Conservation (phyloP, 2,329 filamentous ascomycete species). For the Emericellopsis atlantica region DNA sequence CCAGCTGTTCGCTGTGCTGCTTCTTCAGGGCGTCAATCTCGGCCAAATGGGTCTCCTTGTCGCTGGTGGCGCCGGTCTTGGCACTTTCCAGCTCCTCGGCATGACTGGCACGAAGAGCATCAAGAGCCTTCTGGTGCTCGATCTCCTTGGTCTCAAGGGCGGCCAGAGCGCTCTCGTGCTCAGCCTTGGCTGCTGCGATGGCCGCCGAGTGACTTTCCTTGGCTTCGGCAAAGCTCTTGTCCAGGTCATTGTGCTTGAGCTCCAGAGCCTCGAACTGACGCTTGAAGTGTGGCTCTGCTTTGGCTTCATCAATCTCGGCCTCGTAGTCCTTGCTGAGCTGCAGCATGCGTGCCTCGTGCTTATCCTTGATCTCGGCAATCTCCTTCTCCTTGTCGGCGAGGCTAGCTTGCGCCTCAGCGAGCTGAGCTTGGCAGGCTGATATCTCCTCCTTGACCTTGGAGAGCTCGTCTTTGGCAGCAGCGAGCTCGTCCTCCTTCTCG, state of each 20-base stretch:
- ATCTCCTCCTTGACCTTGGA: slow-evolving; percentile 31
- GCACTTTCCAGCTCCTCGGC: slow-evolving; percentile 45
- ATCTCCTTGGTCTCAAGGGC: slow-evolving; percentile 37
- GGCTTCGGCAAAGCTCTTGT: slow-evolving; percentile 20
- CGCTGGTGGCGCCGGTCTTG: slow-evolving; percentile 36
- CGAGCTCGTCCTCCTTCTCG: slow-evolving; percentile 31
- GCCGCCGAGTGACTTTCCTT: slow-evolving; percentile 25
- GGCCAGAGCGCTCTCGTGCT: slow-evolving; percentile 28
- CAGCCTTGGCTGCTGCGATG: slow-evolving; percentile 27
- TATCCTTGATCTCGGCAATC: slow-evolving; percentile 37
- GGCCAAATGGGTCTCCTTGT: slow-evolving; percentile 31
- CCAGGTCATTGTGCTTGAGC: slow-evolving; percentile 38
- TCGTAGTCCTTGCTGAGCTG: slow-evolving; percentile 49
- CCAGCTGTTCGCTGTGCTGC: slow-evolving; percentile 37
- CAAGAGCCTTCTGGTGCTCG: slow-evolving; percentile 40
- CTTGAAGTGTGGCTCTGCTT: slow-evolving; percentile 51
- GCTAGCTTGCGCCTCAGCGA: slow-evolving; percentile 33
- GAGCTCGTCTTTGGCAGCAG: slow-evolving; percentile 24
- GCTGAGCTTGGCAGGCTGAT: slow-evolving; percentile 32
- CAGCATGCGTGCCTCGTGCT: slow-evolving; percentile 45
- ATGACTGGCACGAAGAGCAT: slow-evolving; percentile 42
- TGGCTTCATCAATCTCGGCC: slow-evolving; percentile 50
- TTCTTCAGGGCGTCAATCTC: slow-evolving; percentile 43
- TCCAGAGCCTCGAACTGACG: slow-evolving; percentile 50
- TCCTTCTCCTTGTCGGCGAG: slow-evolving; percentile 32